These are phyloP conservation scores for Dictyostelium brefeldianum DNA, from an alignment of 78 protist genomes.

Conservation along the genomic window DNA sequence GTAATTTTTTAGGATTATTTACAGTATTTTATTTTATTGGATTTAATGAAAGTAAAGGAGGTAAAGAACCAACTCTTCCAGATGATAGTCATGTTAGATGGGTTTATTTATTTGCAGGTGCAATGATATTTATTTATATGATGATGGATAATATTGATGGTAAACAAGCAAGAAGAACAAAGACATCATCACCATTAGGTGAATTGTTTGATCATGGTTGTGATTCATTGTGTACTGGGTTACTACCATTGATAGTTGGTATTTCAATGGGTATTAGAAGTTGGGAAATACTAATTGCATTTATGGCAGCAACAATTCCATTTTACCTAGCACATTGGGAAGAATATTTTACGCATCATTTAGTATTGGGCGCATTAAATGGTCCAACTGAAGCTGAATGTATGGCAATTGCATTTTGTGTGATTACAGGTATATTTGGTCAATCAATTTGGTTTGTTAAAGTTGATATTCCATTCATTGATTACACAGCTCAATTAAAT, in stretches of 20 bases:
- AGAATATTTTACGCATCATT: constrained; percentile 75
- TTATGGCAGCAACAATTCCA: constrained; percentile 64
- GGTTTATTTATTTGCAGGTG: constrained; percentile 52
- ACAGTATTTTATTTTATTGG: constrained; percentile 28
- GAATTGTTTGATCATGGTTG: constrained; percentile 82
- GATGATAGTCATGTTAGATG: constrained; percentile 24
- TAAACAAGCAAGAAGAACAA: constrained; percentile 82
- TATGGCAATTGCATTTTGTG: constrained; percentile 17
- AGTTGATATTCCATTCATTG: not conserved
- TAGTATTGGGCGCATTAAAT: constrained; percentile 63
- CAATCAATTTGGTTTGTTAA: constrained; percentile 57
- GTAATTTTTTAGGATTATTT: constrained; percentile 47
- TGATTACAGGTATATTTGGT: constrained; percentile 36
- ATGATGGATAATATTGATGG: constrained; percentile 86
- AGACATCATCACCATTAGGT: constrained; percentile 78
- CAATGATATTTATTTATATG: constrained; percentile 60
- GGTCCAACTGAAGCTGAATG: constrained; percentile 84
- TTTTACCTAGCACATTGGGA: constrained; percentile 84
- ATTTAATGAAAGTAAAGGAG: not conserved
- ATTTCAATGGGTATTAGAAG: constrained; percentile 33
- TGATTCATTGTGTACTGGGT: constrained; percentile 47
- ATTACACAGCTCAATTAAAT: not conserved
- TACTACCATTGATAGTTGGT: constrained; percentile 39
- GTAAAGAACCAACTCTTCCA: not conserved
- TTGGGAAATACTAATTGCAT: constrained; percentile 39